Evolutionary conservation across 2,329 filamentous ascomycete genomes (phyloP), one percentile per base, ranked within the genome.

Genomic region (Aspergillus floridensis): DNA sequence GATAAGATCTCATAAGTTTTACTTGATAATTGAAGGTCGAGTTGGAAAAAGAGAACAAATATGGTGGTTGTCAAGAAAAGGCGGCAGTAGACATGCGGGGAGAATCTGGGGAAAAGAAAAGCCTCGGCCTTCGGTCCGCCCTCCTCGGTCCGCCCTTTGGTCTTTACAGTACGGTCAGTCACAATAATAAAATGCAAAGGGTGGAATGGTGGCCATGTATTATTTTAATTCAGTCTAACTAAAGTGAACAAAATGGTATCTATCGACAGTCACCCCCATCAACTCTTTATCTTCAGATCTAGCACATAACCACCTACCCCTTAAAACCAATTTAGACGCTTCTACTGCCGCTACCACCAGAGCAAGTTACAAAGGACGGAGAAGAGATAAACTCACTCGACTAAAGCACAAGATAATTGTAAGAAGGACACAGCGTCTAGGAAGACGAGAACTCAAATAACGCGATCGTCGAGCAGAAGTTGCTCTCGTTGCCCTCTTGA

Each of bases 381-480:
- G 16, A 41, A 44, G 38, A 44, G n/a, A 19, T 5, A 44, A 19
- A 44, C 38, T 35, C 38, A 44, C 38, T 44, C 38, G 38, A 44
- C 38, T 44, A 12, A 16, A 44, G n/a, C 38, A 44, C 38, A 10
- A 44, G 8, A 44, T 19, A 19, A 19, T 19, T 1, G 10, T 29
- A 29, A 29, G 4, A 35, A 35, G 16, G 10, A 10, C 38, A 44
- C 14, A 3, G 16, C 14, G 16, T 44, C 16, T 19, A 44, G 6
- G 31, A 50, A 51, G 44, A 65, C 12, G 59, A 62, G 55, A 77
- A 73, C 63, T 78, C 70, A 60, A 80, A 80, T 16, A 79, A 64
- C 1, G 76, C 78, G 57, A 80, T 72, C 0, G 78, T 80, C 5
- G 75, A 78, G 64, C 77, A 78, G 64, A 72, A 80, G 53, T 72